These are phyloP conservation scores for Cyanidioschyzon merolae DNA, from an alignment of 23 red algal genomes.

Conservation along the genomic window DNA sequence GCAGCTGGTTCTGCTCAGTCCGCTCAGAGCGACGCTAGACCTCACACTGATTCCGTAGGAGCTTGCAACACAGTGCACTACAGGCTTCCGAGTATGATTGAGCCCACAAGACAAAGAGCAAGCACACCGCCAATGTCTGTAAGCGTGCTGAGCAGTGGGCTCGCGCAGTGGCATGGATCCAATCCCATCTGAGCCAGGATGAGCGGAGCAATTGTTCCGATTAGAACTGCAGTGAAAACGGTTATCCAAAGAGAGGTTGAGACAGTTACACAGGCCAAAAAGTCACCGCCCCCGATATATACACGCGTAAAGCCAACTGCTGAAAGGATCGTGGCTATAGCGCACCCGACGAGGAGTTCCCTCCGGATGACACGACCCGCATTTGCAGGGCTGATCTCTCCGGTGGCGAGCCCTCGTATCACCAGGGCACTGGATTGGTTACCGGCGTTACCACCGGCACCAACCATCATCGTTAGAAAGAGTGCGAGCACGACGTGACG, in stretches of 20 bases:
- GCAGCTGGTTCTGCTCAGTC: no score
- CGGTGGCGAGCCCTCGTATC: conserved; percentile 32
- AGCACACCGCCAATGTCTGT: conserved; percentile 29
- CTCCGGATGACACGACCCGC: conserved; percentile 16
- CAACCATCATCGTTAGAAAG: conserved; percentile 37
- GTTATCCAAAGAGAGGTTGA: conserved; percentile 18
- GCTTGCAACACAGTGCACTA: no score
- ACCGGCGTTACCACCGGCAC: conserved; percentile 42
- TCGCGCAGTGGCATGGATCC: conserved; percentile 27
- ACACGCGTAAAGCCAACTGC: conserved; percentile 24
- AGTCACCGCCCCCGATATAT: background rate
- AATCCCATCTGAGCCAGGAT: conserved; percentile 12
- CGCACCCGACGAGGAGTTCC: conserved; percentile 21
- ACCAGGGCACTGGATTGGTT: conserved; percentile 33
- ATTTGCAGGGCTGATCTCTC: conserved; percentile 27
- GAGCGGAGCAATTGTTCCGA: conserved; percentile 19
- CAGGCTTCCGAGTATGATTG: conserved; percentile 8
- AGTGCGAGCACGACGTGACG: conserved; percentile 32
- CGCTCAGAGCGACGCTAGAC: no score
- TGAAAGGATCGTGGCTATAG: conserved; percentile 8
- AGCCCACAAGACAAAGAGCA: conserved; percentile 21
- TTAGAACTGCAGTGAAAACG: conserved; percentile 10
- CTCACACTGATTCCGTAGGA: no score
- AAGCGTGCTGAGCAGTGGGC: conserved; percentile 24
- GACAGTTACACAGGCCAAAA: conserved; percentile 19